Evolutionary conservation across 495 filamentous ascomycete genomes (phyloP).

Genomic region (Cudoniella acicularis): DNA sequence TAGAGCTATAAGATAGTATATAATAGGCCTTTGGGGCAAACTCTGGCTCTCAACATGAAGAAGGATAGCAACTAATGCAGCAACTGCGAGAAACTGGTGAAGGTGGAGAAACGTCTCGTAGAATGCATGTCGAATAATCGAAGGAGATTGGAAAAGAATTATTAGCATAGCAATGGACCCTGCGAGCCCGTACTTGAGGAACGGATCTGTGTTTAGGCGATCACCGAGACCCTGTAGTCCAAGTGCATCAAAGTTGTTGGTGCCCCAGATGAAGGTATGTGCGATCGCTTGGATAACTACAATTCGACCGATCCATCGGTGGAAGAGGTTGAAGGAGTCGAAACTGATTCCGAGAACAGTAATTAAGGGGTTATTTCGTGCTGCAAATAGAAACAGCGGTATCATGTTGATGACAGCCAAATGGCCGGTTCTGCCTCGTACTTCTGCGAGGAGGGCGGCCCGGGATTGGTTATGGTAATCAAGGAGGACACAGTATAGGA

Average conservation of each 20-base stretch:
- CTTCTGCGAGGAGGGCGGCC: neutral
- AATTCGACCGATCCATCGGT: constrained; percentile 92
- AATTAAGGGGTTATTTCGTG: constrained; percentile 88
- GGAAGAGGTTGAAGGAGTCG: constrained; percentile 89
- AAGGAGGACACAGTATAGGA: constrained; percentile 59
- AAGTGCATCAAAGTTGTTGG: constrained; percentile 32
- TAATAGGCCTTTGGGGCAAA: constrained; percentile 58
- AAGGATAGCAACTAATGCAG: constrained; percentile 62
- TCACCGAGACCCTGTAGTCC: neutral
- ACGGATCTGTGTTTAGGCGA: neutral
- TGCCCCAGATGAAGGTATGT: constrained; percentile 45
- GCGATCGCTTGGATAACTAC: constrained; percentile 59
- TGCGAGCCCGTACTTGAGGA: constrained; percentile 18
- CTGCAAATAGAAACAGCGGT: constrained; percentile 76
- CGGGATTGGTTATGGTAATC: constrained; percentile 6
- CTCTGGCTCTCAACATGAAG: constrained; percentile 61
- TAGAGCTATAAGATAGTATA: constrained; percentile 62
- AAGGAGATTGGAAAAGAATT: constrained; percentile 62
- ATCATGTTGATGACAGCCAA: constrained; percentile 74
- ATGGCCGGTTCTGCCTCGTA: constrained; percentile 20
- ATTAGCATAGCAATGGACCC: constrained; percentile 32
- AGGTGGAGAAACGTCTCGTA: constrained; percentile 86
- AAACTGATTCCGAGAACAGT: constrained; percentile 77
- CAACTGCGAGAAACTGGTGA: constrained; percentile 66
- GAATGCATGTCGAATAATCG: constrained; percentile 83